phyloP scores from a whole-genome alignment of 805 yeast genomes.

The Blastobotrys terrestris region DNA sequence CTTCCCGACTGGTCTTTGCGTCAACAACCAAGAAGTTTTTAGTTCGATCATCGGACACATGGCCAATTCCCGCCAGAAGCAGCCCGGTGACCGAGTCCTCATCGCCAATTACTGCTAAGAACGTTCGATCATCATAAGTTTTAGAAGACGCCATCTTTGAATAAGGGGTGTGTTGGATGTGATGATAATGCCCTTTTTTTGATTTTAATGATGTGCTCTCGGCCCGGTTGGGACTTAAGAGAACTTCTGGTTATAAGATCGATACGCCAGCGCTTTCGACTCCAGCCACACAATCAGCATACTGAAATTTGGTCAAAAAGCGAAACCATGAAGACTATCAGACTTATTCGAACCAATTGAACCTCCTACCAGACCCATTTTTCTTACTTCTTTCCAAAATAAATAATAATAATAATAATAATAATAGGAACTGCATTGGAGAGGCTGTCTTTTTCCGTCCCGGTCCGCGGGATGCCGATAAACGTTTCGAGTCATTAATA shows the following conservation, averaged over 20 bases:
- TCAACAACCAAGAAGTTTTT: slow-evolving; percentile 85
- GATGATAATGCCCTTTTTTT: neutral
- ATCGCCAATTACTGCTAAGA: slow-evolving; percentile 93
- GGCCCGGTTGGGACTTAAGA: neutral
- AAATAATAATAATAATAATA: no score
- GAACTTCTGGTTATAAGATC: no score
- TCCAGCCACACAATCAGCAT: no score
- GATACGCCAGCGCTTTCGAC: no score
- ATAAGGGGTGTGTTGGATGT: neutral
- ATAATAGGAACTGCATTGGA: no score
- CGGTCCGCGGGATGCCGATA: neutral
- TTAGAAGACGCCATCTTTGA: neutral
- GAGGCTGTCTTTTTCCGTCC: no score
- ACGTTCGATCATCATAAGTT: slow-evolving; percentile 57
- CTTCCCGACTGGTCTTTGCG: slow-evolving; percentile 69
- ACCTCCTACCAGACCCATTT: no score
- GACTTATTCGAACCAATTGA: no score
- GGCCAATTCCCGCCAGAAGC: slow-evolving; percentile 92
- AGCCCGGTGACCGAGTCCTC: slow-evolving; percentile 97
- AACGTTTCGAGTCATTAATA: neutral
- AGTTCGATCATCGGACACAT: slow-evolving; percentile 50
- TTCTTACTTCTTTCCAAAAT: no score
- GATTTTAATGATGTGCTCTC: neutral
- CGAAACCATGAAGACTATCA: no score
- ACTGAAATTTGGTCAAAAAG: no score